Base-by-base conservation (phyloP, 306 rosid genomes). In the Prunus davidiana region DNA sequence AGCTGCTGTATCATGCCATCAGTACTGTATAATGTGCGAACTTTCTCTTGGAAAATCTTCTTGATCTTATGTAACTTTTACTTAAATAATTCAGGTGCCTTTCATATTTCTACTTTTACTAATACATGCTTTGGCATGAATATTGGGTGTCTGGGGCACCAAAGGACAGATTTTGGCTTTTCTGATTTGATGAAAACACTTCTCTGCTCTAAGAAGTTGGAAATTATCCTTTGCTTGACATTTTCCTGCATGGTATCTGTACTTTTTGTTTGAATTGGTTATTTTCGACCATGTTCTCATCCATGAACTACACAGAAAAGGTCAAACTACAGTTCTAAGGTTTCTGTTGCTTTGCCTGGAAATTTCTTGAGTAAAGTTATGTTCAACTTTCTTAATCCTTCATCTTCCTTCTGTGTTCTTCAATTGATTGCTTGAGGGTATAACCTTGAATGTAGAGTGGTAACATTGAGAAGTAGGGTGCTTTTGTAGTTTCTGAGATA, bases 401-500 rank as follows among this genome's bases (percentile, higher is more conserved):
- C n/a, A 28, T 62, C 41, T 2, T 63, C n/a, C 41, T 63, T 27
- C 3, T 65, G 38, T n/a, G 13, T 34, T 54, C 74, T 54, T 55
- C 2, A 15, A 55, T 58, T 58, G 45, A 18, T 73, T 25, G 8
- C 16, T 60, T 41, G 41, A 8, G 18, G 55, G 12, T 2, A 20
- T 22, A 57, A 57, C 54, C 30, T 13, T 58, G 16, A 57, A 20
- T 72, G 19, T 72, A 47, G 43, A 38, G 2, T 27, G 22, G 13
- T 73, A 24, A 16, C 14, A 2, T 57, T 8, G 3, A 14, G 55
- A 72, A 24, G 22, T 38, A 24, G 52, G 66, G 65, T 4, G 3
- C 3, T 71, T 62, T 38, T 76, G 63, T 74, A 28, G n/a, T 69
- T 74, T 32, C 76, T 80, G 64, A 83, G 52, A 52, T 61, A 74